Conservation (phyloP, 306 rosid species). For the Crotalaria pallida region DNA sequence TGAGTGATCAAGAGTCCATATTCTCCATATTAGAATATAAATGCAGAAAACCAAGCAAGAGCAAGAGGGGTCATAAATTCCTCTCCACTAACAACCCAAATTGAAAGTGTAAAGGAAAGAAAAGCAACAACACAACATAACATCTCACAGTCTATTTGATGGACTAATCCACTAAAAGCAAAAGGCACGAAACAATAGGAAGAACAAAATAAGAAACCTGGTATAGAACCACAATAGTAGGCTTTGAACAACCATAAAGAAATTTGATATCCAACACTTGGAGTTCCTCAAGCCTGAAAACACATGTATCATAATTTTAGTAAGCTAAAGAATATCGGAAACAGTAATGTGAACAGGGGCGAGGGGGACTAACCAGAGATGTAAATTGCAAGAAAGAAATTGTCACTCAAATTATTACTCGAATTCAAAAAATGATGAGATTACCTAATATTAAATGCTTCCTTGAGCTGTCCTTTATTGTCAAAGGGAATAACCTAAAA, state of each 20-base stretch:
- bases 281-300: conserved; percentile 97
- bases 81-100: not conserved
- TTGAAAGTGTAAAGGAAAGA: not conserved
- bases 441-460: conserved; percentile 96
- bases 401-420: not conserved
- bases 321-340: not conserved
- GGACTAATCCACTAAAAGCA: not conserved
- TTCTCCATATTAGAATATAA: not conserved
- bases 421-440: conserved; percentile 1
- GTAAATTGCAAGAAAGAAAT: not conserved
- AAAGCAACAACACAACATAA: not conserved
- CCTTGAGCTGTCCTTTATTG: conserved; percentile 95
- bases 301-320: conserved; percentile 13
- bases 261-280: conserved; percentile 97
- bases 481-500: conserved; percentile 93
- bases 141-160: not conserved
- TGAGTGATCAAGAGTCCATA: not conserved
- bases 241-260: conserved; percentile 91
- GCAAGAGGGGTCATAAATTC: not conserved
- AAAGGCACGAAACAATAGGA: conserved; percentile 4
- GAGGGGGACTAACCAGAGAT: not conserved
- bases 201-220: conserved; percentile 47
- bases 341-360: not conserved
- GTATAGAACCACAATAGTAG: conserved; percentile 96
- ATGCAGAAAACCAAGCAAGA: not conserved